A percentile compares a stretch with the other conserved stretches of the same genome.
These are phyloP conservation scores for Gyrodon lividus DNA, from an alignment of 768 basidiomycete genomes.

Conservation along the genomic window DNA sequence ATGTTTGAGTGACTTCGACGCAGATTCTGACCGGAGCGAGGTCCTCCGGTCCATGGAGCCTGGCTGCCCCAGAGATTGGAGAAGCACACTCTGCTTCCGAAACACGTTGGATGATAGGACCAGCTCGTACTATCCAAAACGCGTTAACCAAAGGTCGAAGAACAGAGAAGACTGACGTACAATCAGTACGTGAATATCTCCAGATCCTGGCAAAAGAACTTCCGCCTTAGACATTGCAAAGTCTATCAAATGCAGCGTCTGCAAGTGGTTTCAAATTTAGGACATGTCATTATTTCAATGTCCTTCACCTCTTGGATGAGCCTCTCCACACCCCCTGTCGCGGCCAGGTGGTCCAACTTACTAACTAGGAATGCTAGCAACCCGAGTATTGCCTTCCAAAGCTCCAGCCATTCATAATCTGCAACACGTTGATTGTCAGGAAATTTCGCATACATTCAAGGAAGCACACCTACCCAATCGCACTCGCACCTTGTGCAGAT, in stretches of 20 bases:
- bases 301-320: slow-evolving; percentile 52
- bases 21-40: slow-evolving; percentile 32
- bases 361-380: slow-evolving; percentile 54
- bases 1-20: slow-evolving; percentile 39
- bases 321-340: slow-evolving; percentile 51
- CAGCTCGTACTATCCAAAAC: slow-evolving; percentile 56
- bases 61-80: slow-evolving; percentile 39
- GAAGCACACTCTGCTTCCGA: slow-evolving; percentile 44
- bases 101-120: slow-evolving; percentile 53
- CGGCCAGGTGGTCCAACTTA: slow-evolving; percentile 52
- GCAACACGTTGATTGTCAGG: slow-evolving; percentile 1
- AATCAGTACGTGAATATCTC: slow-evolving; percentile 57
- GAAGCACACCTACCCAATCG: slow-evolving; percentile 50
- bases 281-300: background rate
- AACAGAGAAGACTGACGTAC: slow-evolving; percentile 39
- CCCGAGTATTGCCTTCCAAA: slow-evolving; percentile 59
- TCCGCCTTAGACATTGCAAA: slow-evolving; percentile 53
- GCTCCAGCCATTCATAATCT: slow-evolving; percentile 68
- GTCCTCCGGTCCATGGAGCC: slow-evolving; percentile 27
- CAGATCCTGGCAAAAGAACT: slow-evolving; percentile 50
- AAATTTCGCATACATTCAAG: background rate
- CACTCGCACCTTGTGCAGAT: slow-evolving; percentile 48
- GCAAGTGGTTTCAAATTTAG: slow-evolving; percentile 1
- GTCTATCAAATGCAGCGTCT: slow-evolving; percentile 57
- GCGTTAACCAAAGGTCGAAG: background rate